Base-by-base conservation (phyloP, 2,329 filamentous ascomycete genomes). In the Aspergillus spinulosporus region DNA sequence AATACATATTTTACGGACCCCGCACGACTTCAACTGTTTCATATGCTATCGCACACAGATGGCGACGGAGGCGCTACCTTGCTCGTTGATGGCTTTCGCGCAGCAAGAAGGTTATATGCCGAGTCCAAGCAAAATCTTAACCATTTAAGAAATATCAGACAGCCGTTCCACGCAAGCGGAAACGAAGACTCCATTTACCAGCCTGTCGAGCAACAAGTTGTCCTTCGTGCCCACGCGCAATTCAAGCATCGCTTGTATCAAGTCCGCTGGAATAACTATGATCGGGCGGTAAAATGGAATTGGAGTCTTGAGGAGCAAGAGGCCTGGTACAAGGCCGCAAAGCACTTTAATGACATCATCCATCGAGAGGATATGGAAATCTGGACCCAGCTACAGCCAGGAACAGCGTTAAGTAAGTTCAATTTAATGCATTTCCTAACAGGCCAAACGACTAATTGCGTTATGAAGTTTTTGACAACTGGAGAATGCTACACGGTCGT, bases 1-100 rank as follows among this genome's bases (percentile, higher is more conserved):
- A 97, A 85, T 5, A 96, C 93, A 1, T 97, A 99, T 74, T 97
- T 97, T 76, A 92, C 86, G 21, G 93, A 97, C 61, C 93, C 94
- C 0, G 87, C 90, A 2, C 91, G 93, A 7, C 82, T 99, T 34
- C 94, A 99, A 72, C 86, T 94, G 28, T 95, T 99, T 73, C 94
- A 99, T 69, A 80, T 97, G 46, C 83, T 97, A 29, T 94, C 90
- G 0, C 90, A 95, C 71, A 88, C 86, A 5, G 56, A 74, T 63
- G 57, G 78, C 7, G 55, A 63, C 9, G 94, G 93, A 7, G 94
- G 94, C 4, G 80, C 85, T 51, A 92, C 88, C 0, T 79, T 95
- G 0, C 84, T 99, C 1, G 88, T 96, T 0, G 94, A 99, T 71
- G 92, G 90, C 0, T 96, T 96, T 72, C 76, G 84, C 34, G 90